Conservation (phyloP, 140 eudicot genomes). For the Anethum foeniculum region DNA sequence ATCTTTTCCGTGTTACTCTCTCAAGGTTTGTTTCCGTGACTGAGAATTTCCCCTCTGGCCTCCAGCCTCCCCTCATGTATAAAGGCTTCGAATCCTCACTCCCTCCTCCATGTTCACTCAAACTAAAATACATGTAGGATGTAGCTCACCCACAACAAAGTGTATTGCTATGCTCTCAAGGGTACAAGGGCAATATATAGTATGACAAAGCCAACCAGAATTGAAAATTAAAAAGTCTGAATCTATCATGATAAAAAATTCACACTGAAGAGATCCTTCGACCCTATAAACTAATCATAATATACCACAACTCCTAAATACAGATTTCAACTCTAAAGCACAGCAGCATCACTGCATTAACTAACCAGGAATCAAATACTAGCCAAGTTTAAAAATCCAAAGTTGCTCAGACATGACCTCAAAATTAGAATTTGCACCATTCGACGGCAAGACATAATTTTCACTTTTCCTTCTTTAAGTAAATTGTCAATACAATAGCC, state of each 20-base stretch:
- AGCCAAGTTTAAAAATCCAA: not conserved
- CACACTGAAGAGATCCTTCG: not conserved
- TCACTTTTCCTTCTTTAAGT: conserved; percentile 6
- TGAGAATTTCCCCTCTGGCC: not conserved
- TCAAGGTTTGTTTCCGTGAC: not conserved
- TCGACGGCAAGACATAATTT: not conserved
- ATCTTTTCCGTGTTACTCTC: not conserved
- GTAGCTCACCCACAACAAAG: not conserved
- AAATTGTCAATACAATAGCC: conserved; percentile 6
- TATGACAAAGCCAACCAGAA: not conserved
- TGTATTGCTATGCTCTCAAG: not conserved
- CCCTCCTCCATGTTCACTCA: not conserved
- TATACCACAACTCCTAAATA: not conserved
- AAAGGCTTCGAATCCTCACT: not conserved
- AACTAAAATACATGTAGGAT: not conserved
- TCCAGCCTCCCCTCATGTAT: not conserved
- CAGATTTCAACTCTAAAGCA: not conserved
- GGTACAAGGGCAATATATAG: not conserved
- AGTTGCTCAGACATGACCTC: not conserved
- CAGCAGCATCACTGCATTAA: not conserved
- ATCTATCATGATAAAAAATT: not conserved
- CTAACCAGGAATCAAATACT: not conserved
- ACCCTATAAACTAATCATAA: not conserved
- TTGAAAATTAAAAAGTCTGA: not conserved
- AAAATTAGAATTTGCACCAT: not conserved